These are phyloP conservation scores for Maudiozyma humilis DNA, from an alignment of 1,139 yeast species.

Conservation along the genomic window DNA sequence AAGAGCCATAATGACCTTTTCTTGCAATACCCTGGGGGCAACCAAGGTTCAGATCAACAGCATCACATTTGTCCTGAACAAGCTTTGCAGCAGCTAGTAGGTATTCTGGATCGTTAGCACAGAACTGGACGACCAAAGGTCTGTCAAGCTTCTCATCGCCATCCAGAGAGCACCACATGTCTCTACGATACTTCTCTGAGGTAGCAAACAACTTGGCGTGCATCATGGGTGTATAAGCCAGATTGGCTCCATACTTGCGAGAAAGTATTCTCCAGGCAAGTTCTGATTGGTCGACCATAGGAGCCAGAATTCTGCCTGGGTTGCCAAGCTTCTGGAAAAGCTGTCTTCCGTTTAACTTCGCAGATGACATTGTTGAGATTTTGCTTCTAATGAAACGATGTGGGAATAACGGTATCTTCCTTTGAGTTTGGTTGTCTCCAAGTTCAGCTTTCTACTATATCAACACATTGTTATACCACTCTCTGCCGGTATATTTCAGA, in stretches of 20 bases:
- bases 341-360: constrained; percentile 50
- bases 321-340: constrained; percentile 60
- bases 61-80: constrained; percentile 85
- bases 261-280: constrained; percentile 91
- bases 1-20: constrained; percentile 92
- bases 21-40: constrained; percentile 97
- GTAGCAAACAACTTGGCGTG: constrained; percentile 88
- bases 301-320: constrained; percentile 87
- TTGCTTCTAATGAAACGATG: no score
- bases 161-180: constrained; percentile 65
- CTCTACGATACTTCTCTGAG: constrained; percentile 67
- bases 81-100: constrained; percentile 69
- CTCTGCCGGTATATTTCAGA: no score
- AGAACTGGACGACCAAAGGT: constrained; percentile 86
- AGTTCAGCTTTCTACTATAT: no score
- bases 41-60: constrained; percentile 89
- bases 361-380: constrained; percentile 4
- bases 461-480: no score
- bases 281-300: constrained; percentile 97
- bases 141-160: constrained; percentile 62
- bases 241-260: constrained; percentile 81
- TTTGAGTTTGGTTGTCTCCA: no score
- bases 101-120: constrained; percentile 90
- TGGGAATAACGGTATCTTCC: no score
- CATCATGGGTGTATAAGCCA: constrained; percentile 95